Base-by-base conservation (phyloP, 495 filamentous ascomycete genomes). In the Xylaria grammica region DNA sequence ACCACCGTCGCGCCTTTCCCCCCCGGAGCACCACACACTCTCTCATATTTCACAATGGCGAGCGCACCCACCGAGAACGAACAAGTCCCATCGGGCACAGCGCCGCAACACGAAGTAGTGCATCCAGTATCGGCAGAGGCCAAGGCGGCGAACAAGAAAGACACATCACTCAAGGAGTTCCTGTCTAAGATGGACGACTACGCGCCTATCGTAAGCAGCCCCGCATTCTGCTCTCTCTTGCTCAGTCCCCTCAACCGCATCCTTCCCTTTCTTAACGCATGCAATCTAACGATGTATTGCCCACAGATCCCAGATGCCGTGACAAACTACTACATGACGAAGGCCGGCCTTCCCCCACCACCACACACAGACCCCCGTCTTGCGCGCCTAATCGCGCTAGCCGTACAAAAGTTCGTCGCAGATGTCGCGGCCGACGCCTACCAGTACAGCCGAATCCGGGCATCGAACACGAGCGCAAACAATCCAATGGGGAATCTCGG, bases 391-490 rank as follows among this genome's bases (percentile, higher is more conserved):
- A 91, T 99, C 60, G 93, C 94, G 0, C 90, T 99, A 24, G 95
- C 95, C 1, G 96, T 95, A 0, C 96, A 98, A 71, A 99, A 98
- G 67, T 99, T 99, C 82, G 90, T 98, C 73, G 92, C 94, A 38
- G 95, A 99, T 74, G 91, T 99, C 71, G 95, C 95, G 10, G 93
- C 95, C 36, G 95, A 99, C 80, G 93, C 96, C 0, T 99, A 98
- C 70, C 95, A 99, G 71, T 98, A 96, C 77, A 91, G 90, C 45
- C 92, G 96, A 48, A 98, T 99, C 73, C 90, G 95, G 40, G 89
- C 92, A 15, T 92, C 91, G 17, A 97, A 96, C 72, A 93, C 90
- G 11, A 96, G 85, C 69, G 87, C 88, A 32, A 90, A 91, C 72
- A 95, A 95, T 76, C 90, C 91, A 3, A 95, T 96, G 85, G 91